Percentiles rank a stretch among this genome's conserved stretches.
phyloP scores from a whole-genome alignment of 2,329 filamentous ascomycete species.

The Gliomastix tumulicola region DNA sequence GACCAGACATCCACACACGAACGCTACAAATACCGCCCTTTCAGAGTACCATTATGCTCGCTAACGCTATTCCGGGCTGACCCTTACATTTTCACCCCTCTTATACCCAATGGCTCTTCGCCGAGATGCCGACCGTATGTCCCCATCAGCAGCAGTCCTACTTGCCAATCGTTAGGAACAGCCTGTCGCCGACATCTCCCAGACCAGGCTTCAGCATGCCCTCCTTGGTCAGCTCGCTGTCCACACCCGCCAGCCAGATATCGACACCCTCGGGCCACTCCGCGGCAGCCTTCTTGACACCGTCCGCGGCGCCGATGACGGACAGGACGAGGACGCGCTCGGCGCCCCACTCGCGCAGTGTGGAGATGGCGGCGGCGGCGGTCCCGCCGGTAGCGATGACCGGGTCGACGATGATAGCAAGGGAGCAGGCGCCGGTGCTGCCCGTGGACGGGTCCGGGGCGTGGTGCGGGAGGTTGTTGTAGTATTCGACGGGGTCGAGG shows the following conservation, averaged over 20 bases:
- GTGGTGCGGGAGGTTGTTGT: slow-evolving; percentile 90
- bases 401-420: slow-evolving; percentile 84
- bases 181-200: slow-evolving; percentile 82
- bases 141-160: slow-evolving; percentile 29
- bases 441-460: slow-evolving; percentile 26
- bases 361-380: slow-evolving; percentile 81
- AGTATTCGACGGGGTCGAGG: slow-evolving; percentile 89
- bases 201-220: slow-evolving; percentile 90
- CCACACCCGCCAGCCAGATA: slow-evolving; percentile 78
- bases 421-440: slow-evolving; percentile 32
- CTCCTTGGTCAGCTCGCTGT: slow-evolving; percentile 62
- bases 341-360: slow-evolving; percentile 87
- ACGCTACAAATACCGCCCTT: neutral
- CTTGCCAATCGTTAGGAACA: slow-evolving; percentile 87
- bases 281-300: slow-evolving; percentile 62
- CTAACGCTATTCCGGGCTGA: too few species aligned
- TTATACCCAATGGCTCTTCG: too few species aligned
- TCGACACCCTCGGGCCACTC: slow-evolving; percentile 75
- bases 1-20: neutral
- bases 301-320: slow-evolving; percentile 65
- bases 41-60: too few species aligned
- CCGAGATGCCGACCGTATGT: too few species aligned
- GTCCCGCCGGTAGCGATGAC: slow-evolving; percentile 93
- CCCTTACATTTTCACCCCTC: too few species aligned
- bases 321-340: slow-evolving; percentile 69